Percentiles rank a stretch among this genome's conserved stretches.
Evolutionary conservation across 345 rosid species (phyloP).

Genomic region (Theobroma cacao): DNA sequence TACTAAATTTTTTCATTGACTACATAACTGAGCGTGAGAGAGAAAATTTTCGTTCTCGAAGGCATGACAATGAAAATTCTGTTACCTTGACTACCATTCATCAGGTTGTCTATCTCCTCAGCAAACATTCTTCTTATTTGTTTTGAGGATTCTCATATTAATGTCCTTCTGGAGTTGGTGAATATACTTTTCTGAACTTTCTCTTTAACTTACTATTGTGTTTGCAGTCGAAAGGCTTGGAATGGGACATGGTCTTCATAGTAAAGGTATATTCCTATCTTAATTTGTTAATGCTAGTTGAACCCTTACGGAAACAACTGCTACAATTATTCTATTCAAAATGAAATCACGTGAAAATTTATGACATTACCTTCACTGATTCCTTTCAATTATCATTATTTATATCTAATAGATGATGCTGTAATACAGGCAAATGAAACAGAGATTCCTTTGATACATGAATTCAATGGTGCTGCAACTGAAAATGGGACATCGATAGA

Average conservation of each 20-base stretch:
- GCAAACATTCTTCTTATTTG: constrained; percentile 2
- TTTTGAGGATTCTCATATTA: constrained; percentile 5
- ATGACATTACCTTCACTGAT: neutral
- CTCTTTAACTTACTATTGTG: constrained; percentile 18
- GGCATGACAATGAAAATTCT: constrained; percentile 72
- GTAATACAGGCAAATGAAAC: constrained; percentile 79
- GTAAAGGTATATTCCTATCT: constrained; percentile 58
- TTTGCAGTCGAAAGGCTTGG: constrained; percentile 96
- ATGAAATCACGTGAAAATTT: neutral
- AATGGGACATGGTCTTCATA: constrained; percentile 92
- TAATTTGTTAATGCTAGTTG: neutral
- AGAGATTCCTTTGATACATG: constrained; percentile 88
- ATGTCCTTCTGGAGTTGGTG: neutral
- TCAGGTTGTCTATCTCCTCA: constrained; percentile 53
- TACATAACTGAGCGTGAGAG: constrained; percentile 63
- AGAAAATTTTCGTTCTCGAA: constrained; percentile 69
- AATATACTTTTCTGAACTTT: constrained; percentile 10
- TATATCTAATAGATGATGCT: constrained; percentile 7
- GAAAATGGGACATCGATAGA: constrained; percentile 65
- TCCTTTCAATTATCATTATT: neutral
- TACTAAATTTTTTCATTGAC: constrained; percentile 59
- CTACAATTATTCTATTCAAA: neutral
- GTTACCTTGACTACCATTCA: constrained; percentile 94
- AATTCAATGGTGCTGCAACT: constrained; percentile 43
- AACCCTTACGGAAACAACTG: neutral